These are phyloP conservation scores for Filobasidium uniguttulatum DNA, from an alignment of 1,284 basidiomycete species.

Conservation along the genomic window DNA sequence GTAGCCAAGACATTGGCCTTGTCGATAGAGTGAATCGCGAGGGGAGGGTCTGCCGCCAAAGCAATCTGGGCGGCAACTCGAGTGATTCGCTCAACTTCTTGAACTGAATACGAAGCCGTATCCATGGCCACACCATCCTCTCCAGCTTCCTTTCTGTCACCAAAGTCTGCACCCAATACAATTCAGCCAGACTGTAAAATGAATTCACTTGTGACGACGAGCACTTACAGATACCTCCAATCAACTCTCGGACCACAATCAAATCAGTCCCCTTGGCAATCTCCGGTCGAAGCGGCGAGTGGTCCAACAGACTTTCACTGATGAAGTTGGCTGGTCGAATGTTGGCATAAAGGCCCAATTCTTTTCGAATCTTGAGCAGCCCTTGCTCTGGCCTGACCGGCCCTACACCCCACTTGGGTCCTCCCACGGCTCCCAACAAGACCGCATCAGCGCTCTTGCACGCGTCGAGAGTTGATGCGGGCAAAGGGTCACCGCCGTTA, in stretches of 20 bases:
- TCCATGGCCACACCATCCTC: constrained; percentile 64
- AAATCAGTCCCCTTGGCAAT: constrained; percentile 78
- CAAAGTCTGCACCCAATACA: constrained; percentile 60
- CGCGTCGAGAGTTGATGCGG: constrained; percentile 69
- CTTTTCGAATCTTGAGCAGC: constrained; percentile 80
- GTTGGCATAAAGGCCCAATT: constrained; percentile 90
- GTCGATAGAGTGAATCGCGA: constrained; percentile 86
- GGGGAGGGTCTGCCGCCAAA: constrained; percentile 64
- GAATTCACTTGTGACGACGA: background rate
- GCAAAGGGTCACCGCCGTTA: constrained; percentile 65
- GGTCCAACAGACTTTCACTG: constrained; percentile 53
- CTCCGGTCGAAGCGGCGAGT: constrained; percentile 85
- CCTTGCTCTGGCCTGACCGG: constrained; percentile 93
- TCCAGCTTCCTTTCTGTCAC: constrained; percentile 72
- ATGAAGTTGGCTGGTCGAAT: constrained; percentile 86
- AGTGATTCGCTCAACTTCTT: constrained; percentile 88
- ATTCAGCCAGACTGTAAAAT: background rate
- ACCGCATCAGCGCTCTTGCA: constrained; percentile 83
- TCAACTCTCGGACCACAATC: constrained; percentile 73
- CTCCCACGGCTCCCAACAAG: constrained; percentile 87
- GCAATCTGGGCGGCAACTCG: constrained; percentile 91
- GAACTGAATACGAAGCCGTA: constrained; percentile 80
- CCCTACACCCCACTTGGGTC: constrained; percentile 94
- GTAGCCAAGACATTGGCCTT: constrained; percentile 98
- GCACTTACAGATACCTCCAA: constrained; percentile 52